Evolutionary conservation across 208 protist species (phyloP).

Genomic region (Leishmania lainsoni): DNA sequence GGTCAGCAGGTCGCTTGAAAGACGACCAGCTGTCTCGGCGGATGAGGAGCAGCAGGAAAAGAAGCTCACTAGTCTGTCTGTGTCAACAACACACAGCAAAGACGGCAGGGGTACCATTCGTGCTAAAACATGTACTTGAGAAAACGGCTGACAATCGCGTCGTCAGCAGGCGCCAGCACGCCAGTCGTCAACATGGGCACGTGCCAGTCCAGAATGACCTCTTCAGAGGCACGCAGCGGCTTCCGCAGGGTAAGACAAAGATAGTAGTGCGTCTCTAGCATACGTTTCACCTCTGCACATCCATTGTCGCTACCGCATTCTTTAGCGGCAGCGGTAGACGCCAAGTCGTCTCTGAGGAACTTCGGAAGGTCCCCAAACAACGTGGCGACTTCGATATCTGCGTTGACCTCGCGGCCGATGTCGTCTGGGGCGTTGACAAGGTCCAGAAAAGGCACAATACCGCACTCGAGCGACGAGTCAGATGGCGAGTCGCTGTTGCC

Average conservation of each 20-base stretch:
- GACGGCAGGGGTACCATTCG: background rate
- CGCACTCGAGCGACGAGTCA: conserved; percentile 45
- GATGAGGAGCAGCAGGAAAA: background rate
- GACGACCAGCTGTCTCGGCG: background rate
- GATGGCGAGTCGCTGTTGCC: background rate
- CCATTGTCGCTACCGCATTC: conserved; percentile 27
- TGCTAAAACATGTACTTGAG: conserved; percentile 74
- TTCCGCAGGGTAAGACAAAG: conserved; percentile 59
- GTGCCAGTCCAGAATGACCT: conserved; percentile 77
- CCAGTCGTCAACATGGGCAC: conserved; percentile 47
- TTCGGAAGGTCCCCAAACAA: conserved; percentile 61
- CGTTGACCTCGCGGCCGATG: conserved; percentile 50
- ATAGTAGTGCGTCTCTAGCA: conserved; percentile 65
- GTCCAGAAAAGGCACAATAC: conserved; percentile 83
- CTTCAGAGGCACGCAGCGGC: conserved; percentile 59
- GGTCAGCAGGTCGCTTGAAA: background rate
- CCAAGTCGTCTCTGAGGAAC: conserved; percentile 63
- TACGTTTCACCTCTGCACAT: conserved; percentile 14
- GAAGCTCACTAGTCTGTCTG: background rate
- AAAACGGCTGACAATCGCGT: conserved; percentile 56
- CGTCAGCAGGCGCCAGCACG: conserved; percentile 39
- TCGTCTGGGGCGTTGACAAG: conserved; percentile 70
- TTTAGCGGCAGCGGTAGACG: conserved; percentile 30
- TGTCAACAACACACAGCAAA: background rate
- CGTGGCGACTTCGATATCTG: conserved; percentile 66